Evolutionary conservation across 495 filamentous ascomycete species (phyloP), one percentile per base, ranked within the genome.

Genomic region (Penicillium coffeae): DNA sequence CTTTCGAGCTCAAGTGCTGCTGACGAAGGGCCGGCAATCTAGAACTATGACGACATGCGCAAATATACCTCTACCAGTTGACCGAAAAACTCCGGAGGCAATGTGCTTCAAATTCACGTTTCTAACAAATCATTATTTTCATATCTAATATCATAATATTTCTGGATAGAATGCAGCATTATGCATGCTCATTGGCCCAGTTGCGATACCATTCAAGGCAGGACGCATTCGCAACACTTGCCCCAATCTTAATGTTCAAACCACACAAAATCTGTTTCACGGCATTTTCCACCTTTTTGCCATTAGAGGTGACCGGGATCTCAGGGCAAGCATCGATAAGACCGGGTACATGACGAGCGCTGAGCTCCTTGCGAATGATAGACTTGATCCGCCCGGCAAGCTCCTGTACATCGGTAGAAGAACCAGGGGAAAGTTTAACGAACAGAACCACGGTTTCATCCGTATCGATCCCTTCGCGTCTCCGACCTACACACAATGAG

Each of bases 221-320:
- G 52, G 80, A 83, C 1, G 84, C 80, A 64, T 96, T 95, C 2
- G 87, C 88, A 34, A 95, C 90, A 51, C 86, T 90, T 0, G 90
- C 87, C 25, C 85, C 86, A 9, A 88, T 90, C 70, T 88, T 90
- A 45, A 94, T 84, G 43, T 87, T 82, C 59, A 88, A 76, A 7
- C 90, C 90, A 27, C 85, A 91, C n/a, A 96, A 63, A 34, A 96
- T 95, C 72, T 94, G 89, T 71, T 95, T 95, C 20, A 95, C 90
- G 2, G 89, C 87, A 27, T 91, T 87, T 61, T 96, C 90, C 33
- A 96, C 88, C 72, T 95, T 96, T 73, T 96, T 96, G 35, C 91
- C 90, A 59, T 96, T 96, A 0, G 81, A 84, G 21, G 90, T 96
- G 56, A 89, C 83, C 1, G 90, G 90, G 38, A 96, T 89, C 39